phyloP scores from a whole-genome alignment of 2,329 filamentous ascomycete species.

The Corniculantispora saksenae region DNA sequence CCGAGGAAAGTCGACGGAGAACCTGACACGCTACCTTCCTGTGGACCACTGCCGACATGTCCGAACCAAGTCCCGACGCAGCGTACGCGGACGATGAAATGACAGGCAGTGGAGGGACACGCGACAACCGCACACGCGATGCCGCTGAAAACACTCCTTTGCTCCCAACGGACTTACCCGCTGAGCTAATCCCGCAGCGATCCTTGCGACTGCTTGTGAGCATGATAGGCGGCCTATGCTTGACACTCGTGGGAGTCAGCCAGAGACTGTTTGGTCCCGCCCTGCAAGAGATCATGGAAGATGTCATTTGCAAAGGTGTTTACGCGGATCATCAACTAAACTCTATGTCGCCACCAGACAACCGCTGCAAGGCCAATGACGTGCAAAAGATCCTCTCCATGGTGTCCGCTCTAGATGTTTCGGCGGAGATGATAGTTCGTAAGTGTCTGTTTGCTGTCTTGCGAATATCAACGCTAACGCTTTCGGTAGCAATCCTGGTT shows the following conservation, averaged over 20 bases:
- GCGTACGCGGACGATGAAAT: background rate
- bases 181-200: conserved; percentile 26
- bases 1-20: background rate
- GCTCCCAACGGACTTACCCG: conserved; percentile 22
- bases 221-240: conserved; percentile 36
- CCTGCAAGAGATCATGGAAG: conserved; percentile 52
- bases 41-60: background rate
- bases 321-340: conserved; percentile 42
- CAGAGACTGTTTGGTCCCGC: conserved; percentile 42
- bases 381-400: conserved; percentile 55
- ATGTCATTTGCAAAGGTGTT: conserved; percentile 52
- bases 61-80: background rate
- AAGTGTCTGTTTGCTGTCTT: conserved; percentile 24
- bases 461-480: background rate
- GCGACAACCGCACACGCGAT: background rate
- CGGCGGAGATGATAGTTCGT: conserved; percentile 50
- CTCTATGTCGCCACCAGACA: conserved; percentile 35
- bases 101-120: background rate
- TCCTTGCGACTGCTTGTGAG: conserved; percentile 33
- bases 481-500: conserved; percentile 37
- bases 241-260: conserved; percentile 47
- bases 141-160: conserved; percentile 21
- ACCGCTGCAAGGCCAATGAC: conserved; percentile 48
- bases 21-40: too few species aligned
- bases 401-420: conserved; percentile 48